These are phyloP conservation scores for Sporothrix euskadiensis DNA, from an alignment of 2,329 filamentous ascomycete genomes.

Conservation along the genomic window DNA sequence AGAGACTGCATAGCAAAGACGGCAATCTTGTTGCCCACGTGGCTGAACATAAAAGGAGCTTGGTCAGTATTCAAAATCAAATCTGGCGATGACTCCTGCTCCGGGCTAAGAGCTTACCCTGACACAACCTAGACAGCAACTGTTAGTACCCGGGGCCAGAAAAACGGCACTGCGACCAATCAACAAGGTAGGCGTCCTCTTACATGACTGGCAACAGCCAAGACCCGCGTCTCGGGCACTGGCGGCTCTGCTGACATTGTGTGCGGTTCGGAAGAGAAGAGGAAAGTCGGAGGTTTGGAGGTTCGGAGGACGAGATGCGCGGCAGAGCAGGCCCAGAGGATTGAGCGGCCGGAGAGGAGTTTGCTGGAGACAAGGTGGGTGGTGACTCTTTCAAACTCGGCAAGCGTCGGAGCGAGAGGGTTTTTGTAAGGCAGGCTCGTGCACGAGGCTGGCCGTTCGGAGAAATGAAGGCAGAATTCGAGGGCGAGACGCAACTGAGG, in stretches of 20 bases:
- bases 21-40: slow-evolving; percentile 97
- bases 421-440: neutral
- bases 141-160: slow-evolving; percentile 30
- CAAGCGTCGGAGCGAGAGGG: neutral
- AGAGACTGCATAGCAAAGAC: slow-evolving; percentile 91
- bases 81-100: neutral
- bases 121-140: slow-evolving; percentile 62
- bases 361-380: neutral
- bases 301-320: neutral
- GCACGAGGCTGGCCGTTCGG: slow-evolving; percentile 8
- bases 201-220: slow-evolving; percentile 96
- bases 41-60: slow-evolving; percentile 57
- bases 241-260: slow-evolving; percentile 45
- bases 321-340: neutral
- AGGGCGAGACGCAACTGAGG: slow-evolving; percentile 7
- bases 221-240: slow-evolving; percentile 64
- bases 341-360: neutral
- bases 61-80: neutral
- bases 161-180: neutral
- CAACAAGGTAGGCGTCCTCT: slow-evolving; percentile 45
- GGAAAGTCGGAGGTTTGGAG: neutral
- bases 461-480: neutral
- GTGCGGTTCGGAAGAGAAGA: neutral
- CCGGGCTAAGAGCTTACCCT: slow-evolving; percentile 57
- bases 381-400: neutral